Base-by-base conservation (phyloP, 2,329 filamentous ascomycete species). In the Pyricularia grisea region DNA sequence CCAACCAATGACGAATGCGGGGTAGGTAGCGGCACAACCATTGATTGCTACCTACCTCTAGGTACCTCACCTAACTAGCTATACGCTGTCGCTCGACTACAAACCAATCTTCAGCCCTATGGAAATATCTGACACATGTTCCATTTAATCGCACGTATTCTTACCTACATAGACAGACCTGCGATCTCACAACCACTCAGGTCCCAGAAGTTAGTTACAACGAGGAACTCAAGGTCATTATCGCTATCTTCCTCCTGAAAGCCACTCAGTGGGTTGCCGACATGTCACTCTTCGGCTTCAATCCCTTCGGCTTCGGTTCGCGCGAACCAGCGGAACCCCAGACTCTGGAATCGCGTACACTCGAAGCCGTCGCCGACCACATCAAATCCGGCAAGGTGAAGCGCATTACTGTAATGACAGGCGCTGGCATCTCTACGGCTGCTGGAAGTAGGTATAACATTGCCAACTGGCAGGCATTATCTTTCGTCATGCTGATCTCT, bases 361-460 rank as follows among this genome's bases (percentile, higher is more conserved):
- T 98, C 17, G 83, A 90, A 23, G 91, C 88, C 4, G 83, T 98
- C 58, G 94, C 93, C n/a, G 85, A 91, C 31, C 90, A 92, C 74
- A 94, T 99, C 78, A 88, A 87, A 72, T 84, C 88, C 74, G 91
- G 89, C 65, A 78, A 84, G 66, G 88, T 85, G 42, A 85, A 85
- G 74, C 85, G 85, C 67, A 91, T 99, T 69, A 92, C 97, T 28
- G 91, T 97, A 71, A 88, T 98, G 87, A 93, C 92, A 2, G 94
- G 94, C 70, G 94, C 94, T 14, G 94, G 94, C 66, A 96, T 97
- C 73, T 92, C 90, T 33, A 94, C 92, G 0, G 85, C 87, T 11
- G 88, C 88, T 69, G 88, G 88, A 69, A 90, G 85, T 87, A 78
- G 68, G 82, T 28, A 14, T 5, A 20, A 17, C 7, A 4, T 2